These are phyloP conservation scores for Lupinus albus DNA, from an alignment of 306 rosid genomes.

Conservation along the genomic window DNA sequence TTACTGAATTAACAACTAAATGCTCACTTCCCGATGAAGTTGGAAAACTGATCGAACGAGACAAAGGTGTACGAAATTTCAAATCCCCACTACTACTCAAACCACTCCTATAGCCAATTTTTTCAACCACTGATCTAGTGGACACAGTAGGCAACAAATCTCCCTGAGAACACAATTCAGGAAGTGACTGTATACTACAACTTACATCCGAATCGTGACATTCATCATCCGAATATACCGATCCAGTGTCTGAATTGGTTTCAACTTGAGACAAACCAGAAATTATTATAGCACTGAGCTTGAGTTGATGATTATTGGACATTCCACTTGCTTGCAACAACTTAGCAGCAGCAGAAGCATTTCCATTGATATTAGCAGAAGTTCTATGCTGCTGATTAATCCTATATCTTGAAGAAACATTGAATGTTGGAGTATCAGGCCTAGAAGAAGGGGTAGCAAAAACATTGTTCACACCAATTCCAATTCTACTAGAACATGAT, in stretches of 20 bases:
- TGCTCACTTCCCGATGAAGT: slow-evolving; percentile 44
- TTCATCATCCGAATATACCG: slow-evolving; percentile 38
- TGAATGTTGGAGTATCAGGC: no score
- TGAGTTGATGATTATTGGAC: slow-evolving; percentile 39
- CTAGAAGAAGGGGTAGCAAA: slow-evolving; percentile 46
- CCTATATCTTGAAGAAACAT: slow-evolving; percentile 58
- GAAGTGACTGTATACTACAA: slow-evolving; percentile 60
- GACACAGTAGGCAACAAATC: slow-evolving; percentile 58
- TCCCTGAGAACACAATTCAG: slow-evolving; percentile 59
- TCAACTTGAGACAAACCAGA: slow-evolving; percentile 36
- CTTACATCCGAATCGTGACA: slow-evolving; percentile 37
- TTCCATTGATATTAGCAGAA: slow-evolving; percentile 36
- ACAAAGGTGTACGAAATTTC: slow-evolving; percentile 51
- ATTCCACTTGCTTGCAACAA: slow-evolving; percentile 62
- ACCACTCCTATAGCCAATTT: slow-evolving; percentile 38
- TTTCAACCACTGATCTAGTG: slow-evolving; percentile 48
- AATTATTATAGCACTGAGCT: slow-evolving; percentile 23
- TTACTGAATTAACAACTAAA: slow-evolving; percentile 36
- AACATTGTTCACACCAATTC: slow-evolving; percentile 2
- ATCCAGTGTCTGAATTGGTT: slow-evolving; percentile 34
- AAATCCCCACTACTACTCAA: slow-evolving; percentile 41
- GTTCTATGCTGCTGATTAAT: slow-evolving; percentile 49
- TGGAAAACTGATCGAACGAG: slow-evolving; percentile 53
- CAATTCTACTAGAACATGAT: slow-evolving; percentile 49
- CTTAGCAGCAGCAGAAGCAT: slow-evolving; percentile 62